Evolutionary conservation across 306 rosid genomes (phyloP).

Genomic region (Cicer bijugum): DNA sequence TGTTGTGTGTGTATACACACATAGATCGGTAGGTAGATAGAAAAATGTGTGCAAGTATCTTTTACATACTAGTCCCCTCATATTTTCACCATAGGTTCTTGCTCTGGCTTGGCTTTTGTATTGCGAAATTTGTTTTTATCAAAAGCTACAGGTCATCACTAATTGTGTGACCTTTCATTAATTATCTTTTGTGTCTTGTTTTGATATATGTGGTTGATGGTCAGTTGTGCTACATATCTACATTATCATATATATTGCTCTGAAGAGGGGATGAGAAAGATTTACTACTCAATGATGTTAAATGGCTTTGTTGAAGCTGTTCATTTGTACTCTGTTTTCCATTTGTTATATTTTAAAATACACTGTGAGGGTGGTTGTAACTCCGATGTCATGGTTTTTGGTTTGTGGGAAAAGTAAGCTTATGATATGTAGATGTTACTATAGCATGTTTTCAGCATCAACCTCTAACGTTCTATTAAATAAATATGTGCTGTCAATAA

Average conservation of each 20-base stretch:
- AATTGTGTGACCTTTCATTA: slow-evolving; percentile 34
- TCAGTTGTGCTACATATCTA: slow-evolving; percentile 2
- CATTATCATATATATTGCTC: neutral
- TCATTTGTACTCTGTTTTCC: neutral
- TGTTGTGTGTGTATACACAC: neutral
- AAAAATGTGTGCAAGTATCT: neutral
- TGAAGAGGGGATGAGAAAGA: slow-evolving; percentile 18
- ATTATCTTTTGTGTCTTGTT: slow-evolving; percentile 11
- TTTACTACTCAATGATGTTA: neutral
- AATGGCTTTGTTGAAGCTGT: slow-evolving; percentile 35
- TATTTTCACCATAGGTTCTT: slow-evolving; percentile 9
- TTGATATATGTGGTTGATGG: slow-evolving; percentile 20
- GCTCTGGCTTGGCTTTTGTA: slow-evolving; percentile 29
- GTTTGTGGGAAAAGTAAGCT: neutral
- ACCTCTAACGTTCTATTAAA: too few relatives aligned
- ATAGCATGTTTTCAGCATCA: too few relatives aligned
- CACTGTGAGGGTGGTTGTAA: slow-evolving; percentile 15
- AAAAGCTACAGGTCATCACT: slow-evolving; percentile 13
- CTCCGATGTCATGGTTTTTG: slow-evolving; percentile 18
- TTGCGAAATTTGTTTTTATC: neutral
- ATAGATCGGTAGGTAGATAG: neutral
- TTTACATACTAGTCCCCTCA: neutral
- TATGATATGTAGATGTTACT: too few relatives aligned
- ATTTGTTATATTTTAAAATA: slow-evolving; percentile 4
- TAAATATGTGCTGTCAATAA: too few relatives aligned